Evolutionary conservation across 495 filamentous ascomycete species (phyloP), one percentile per base, ranked within the genome.

Genomic region (Pseudevernia furfuracea): DNA sequence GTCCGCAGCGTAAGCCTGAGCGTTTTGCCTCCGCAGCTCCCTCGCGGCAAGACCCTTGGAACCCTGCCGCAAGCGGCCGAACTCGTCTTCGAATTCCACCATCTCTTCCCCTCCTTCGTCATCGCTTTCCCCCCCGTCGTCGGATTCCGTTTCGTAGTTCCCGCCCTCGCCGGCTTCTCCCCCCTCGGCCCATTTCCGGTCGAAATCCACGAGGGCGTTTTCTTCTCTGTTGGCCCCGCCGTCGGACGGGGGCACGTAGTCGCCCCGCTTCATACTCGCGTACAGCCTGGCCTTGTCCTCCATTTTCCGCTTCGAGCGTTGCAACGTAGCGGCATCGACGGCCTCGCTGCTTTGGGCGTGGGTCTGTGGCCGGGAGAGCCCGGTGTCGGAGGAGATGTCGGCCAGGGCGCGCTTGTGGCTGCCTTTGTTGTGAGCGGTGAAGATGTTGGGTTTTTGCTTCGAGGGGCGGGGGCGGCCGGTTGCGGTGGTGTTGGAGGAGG

Each of bases 221-320:
- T 70, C 70, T 4, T 74, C 78, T 48, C 72, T 71, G 58, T 74
- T 75, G 11, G 62, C 67, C 6, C 55, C 46, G 0, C 66, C 61
- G 23, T 43, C 43, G 0, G 48, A 74, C 0, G 73, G 71, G 9
- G 74, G 75, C 59, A 80, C 81, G 75, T 77, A 85, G 65, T 84
- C 91, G 64, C 82, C 89, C 63, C 87, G 78, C 74, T 93, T 92
- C 86, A 98, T 84, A 56, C 87, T 84, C 0, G 87, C 83, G 74
- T 98, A 98, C 25, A 92, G 71, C 6, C 86, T 82, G 52, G 87
- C 90, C 74, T 98, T 98, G 74, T 91, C 85, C 67, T 91, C 86
- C 87, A 98, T 87, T 60, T 84, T 87, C 55, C 86, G 81, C 69
- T 88, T 88, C 21, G 87, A 86, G 58, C 89, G 85, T 59, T 79